These are phyloP conservation scores for Exophiala dermatitidis DNA, from an alignment of 2,329 filamentous ascomycete genomes.

Conservation along the genomic window DNA sequence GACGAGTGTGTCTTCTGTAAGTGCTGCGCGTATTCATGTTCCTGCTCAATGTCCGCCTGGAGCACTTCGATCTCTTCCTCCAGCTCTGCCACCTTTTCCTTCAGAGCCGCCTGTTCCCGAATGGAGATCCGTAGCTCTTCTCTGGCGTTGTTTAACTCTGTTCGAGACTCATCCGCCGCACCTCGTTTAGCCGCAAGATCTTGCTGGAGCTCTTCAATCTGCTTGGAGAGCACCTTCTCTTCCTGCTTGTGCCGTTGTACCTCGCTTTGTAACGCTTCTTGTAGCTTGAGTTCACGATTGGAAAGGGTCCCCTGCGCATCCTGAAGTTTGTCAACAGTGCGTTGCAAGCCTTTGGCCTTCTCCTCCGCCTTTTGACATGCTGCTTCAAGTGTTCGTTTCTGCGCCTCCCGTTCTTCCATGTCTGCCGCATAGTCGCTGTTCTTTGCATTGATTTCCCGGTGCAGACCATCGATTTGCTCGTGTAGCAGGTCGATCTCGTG, in stretches of 20 bases:
- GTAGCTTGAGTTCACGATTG: slow-evolving; percentile 59
- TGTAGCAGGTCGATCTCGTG: slow-evolving; percentile 49
- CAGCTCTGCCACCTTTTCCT: slow-evolving; percentile 59
- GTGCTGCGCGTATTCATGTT: slow-evolving; percentile 54
- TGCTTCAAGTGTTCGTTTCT: slow-evolving; percentile 57
- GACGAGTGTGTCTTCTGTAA: slow-evolving; percentile 51
- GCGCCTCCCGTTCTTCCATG: slow-evolving; percentile 64
- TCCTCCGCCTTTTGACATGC: slow-evolving; percentile 62
- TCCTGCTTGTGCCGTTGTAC: slow-evolving; percentile 64
- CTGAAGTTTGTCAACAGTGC: slow-evolving; percentile 63
- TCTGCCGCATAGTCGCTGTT: slow-evolving; percentile 65
- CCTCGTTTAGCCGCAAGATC: slow-evolving; percentile 62
- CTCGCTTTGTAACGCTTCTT: slow-evolving; percentile 63
- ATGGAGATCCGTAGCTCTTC: slow-evolving; percentile 65
- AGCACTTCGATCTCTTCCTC: slow-evolving; percentile 73
- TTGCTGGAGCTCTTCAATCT: slow-evolving; percentile 66
- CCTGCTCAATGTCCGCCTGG: slow-evolving; percentile 58
- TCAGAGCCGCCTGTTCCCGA: slow-evolving; percentile 54
- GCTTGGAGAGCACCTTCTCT: slow-evolving; percentile 61
- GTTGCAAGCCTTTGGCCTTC: slow-evolving; percentile 59
- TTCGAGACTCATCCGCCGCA: slow-evolving; percentile 58
- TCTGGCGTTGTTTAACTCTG: slow-evolving; percentile 57
- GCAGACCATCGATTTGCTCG: slow-evolving; percentile 53
- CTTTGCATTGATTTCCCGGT: slow-evolving; percentile 60
- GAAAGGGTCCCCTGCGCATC: slow-evolving; percentile 61